Evolutionary conservation across 139 green algal genomes (phyloP), one percentile per base, ranked within the genome.

Genomic region (Chlorella sp.): DNA sequence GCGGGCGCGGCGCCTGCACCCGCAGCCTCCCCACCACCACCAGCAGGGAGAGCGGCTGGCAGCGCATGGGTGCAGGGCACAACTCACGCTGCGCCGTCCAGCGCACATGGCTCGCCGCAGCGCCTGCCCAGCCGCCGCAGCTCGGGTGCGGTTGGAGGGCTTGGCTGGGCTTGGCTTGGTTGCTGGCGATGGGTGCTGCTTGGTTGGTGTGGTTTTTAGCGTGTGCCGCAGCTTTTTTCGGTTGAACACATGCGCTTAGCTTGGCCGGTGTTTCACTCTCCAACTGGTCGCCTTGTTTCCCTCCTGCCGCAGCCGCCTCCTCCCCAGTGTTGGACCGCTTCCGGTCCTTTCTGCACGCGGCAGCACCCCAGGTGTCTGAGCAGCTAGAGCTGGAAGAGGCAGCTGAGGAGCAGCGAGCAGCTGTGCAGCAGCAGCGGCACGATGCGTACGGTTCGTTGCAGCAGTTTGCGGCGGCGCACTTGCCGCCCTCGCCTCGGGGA

Each of bases 331-430:
- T 81, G 51, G 17, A 38, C 14, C 60, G 36, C 51, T 81, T 81
- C 51, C 75, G 75, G 36, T 38, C 43, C 6, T 81, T 81, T 51
- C 75, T 69, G 51, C 75, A 81, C 17, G n/a, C 34, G 2, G 75
- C 48, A 6, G 73, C 44, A 5, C 40, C 44, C 20, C 51, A 68
- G 34, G 75, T 81, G 34, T 56, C 48, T 34, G 75, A 81, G 17
- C 19, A 30, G n/a, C 17, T 48, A 22, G 75, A 81, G 16, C 34
- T 56, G 0, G 51, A 68, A 24, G 51, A 69, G 36, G 75, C 75
- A 40, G 75, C 75, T 51, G 75, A 38, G 38, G 75, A 13, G 11
- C 41, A 28, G 11, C 41, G 44, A 32, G 48, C 74, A 34, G n/a
- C 28, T 4, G n/a, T 30, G 65, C 22, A 77, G 70, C 70, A 77